These are phyloP conservation scores for Postia placenta DNA, from an alignment of 768 basidiomycete species.

Conservation along the genomic window DNA sequence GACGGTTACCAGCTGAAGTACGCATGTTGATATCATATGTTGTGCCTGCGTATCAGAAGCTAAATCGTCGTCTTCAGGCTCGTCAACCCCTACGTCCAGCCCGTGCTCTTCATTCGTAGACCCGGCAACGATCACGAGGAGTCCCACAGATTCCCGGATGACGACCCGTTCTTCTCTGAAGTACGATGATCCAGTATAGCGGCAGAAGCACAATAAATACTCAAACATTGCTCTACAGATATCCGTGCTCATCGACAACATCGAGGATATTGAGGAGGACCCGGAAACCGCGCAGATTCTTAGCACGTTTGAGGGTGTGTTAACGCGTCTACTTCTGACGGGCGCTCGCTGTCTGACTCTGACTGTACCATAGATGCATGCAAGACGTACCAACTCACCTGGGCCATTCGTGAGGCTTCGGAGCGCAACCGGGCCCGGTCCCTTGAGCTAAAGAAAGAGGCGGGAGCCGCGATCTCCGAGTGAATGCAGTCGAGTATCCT, in stretches of 20 bases:
- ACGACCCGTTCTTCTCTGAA: slow-evolving; percentile 94
- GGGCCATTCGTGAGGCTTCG: slow-evolving; percentile 83
- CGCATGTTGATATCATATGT: not conserved
- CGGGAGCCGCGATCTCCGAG: not conserved
- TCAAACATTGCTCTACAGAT: slow-evolving; percentile 27
- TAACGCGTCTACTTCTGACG: no score
- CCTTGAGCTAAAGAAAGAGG: slow-evolving; percentile 12
- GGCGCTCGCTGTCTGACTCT: not conserved
- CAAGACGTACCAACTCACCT: slow-evolving; percentile 86
- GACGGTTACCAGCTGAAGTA: slow-evolving; percentile 89
- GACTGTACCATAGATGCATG: slow-evolving; percentile 56
- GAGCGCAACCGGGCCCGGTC: slow-evolving; percentile 66
- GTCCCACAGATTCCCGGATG: slow-evolving; percentile 63
- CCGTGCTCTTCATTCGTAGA: slow-evolving; percentile 78
- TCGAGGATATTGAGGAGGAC: slow-evolving; percentile 87
- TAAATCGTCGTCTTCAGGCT: slow-evolving; percentile 40
- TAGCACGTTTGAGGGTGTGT: slow-evolving; percentile 75
- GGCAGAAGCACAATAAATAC: not conserved
- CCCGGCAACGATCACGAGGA: slow-evolving; percentile 79
- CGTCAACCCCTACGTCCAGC: slow-evolving; percentile 91
- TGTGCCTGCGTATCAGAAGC: no score
- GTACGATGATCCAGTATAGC: slow-evolving; percentile 19
- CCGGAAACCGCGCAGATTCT: slow-evolving; percentile 76
- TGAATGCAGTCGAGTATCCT: no score
- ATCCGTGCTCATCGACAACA: slow-evolving; percentile 82